Conservation (phyloP, 345 rosid genomes). For the Brassica juncea region DNA sequence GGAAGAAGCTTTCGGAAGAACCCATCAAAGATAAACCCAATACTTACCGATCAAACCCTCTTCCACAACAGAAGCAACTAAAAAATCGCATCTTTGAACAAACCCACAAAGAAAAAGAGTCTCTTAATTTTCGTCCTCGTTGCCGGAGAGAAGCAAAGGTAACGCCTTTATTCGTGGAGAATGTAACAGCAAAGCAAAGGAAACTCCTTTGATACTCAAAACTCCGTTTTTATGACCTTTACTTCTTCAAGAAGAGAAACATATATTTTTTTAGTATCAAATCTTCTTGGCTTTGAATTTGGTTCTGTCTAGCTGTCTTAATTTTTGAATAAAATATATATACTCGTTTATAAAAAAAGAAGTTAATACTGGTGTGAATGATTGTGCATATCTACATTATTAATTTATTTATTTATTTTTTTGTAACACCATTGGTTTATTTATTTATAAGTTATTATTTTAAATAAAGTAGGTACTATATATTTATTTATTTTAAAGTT, state of each 20-base stretch:
- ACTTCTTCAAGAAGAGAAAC: constrained; percentile 34
- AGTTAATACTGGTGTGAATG: background rate
- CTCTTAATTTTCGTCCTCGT: constrained; percentile 13
- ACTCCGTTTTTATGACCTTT: constrained; percentile 17
- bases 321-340: background rate
- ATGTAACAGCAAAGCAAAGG: constrained; percentile 34
- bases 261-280: background rate
- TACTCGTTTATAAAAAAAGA: too few species aligned
- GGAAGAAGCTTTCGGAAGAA: background rate
- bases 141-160: constrained; percentile 19
- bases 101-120: constrained; percentile 8
- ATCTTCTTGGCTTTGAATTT: constrained; percentile 22
- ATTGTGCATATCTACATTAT: constrained; percentile 21
- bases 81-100: constrained; percentile 55
- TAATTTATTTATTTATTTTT: too few species aligned
- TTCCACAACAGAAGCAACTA: constrained; percentile 68
- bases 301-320: constrained; percentile 33
- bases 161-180: constrained; percentile 29
- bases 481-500: background rate
- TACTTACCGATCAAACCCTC: constrained; percentile 69
- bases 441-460: background rate
- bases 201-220: background rate
- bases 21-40: constrained; percentile 17
- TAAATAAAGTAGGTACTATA: constrained; percentile 6
- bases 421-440: too few species aligned